Base-by-base conservation (phyloP, 176 grass and related monocot species). In the maize (Zea mays) region DNA sequence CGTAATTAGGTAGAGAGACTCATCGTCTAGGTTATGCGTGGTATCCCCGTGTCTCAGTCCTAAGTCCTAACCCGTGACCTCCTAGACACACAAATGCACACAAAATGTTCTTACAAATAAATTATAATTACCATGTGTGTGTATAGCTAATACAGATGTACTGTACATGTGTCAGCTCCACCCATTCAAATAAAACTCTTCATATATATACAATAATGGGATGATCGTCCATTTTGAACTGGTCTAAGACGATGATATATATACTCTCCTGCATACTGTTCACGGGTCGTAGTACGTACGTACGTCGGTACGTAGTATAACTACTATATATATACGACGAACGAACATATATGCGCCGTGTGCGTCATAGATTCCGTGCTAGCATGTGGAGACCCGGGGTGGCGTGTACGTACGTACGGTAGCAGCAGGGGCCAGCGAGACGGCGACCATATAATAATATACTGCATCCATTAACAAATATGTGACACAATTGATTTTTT, bases 351-450 rank as follows among this genome's bases (percentile, higher is more conserved):
- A 19, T 19, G 52, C 52, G 16, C 52, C 52, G 52, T 56, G 52
- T 56, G 52, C 17, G 65, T 51, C 68, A 50, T 71, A 36, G 68
- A 71, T 71, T 71, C 71, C 71, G 71, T 73, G 57, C 71, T 73
- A 13, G 12, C 75, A 65, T 77, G 75, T 77, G 60, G 75, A 65
- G 59, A 10, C 60, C 5, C 5, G 36, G 13, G 43, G 6, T 61
- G 63, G 73, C 82, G 66, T 74, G 51, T 61, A 27, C 27, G 27
- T 27, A 27, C 27, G 27, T 27, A 68, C 61, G n/a, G 60, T 73
- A 42, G 47, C 57, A n/a, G 67, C 46, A 78, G 63, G 43, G 48
- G 48, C 72, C 65, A 69, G 7, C 54, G 10, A 65, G 9, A 5
- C 13, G 8, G 43, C 5, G 3, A 55, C 62, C 17, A 76, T 69